Evolutionary conservation across 2,329 filamentous ascomycete species (phyloP).

Genomic region (Fusarium cicatricum): DNA sequence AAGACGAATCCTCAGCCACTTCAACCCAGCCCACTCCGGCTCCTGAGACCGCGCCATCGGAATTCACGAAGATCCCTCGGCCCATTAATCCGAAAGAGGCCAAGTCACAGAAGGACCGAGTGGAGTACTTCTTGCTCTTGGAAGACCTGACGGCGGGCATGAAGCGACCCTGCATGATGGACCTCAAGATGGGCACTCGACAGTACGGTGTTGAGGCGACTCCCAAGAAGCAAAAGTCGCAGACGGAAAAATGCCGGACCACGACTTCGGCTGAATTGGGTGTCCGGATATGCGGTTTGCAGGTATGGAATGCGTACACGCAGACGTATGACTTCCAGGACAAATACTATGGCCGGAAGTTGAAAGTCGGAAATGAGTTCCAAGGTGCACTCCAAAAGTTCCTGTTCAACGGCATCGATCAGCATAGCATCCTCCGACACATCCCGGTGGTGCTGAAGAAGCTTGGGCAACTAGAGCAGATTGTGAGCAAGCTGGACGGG

Average conservation of each 20-base stretch:
- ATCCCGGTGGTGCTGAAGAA: slow-evolving; percentile 90
- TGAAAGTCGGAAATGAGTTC: slow-evolving; percentile 89
- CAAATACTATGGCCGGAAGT: slow-evolving; percentile 92
- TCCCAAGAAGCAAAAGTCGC: slow-evolving; percentile 91
- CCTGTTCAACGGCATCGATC: slow-evolving; percentile 87
- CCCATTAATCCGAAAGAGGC: slow-evolving; percentile 82
- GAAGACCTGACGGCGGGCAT: slow-evolving; percentile 97
- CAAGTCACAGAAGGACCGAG: slow-evolving; percentile 70
- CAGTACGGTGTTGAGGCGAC: slow-evolving; percentile 94
- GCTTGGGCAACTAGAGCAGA: slow-evolving; percentile 81
- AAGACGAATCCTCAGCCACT: slow-evolving; percentile 42
- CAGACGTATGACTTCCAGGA: slow-evolving; percentile 94
- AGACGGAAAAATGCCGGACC: slow-evolving; percentile 88
- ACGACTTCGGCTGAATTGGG: slow-evolving; percentile 93
- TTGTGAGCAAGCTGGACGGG: slow-evolving; percentile 79
- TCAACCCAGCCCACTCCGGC: slow-evolving; percentile 51
- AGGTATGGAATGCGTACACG: slow-evolving; percentile 89
- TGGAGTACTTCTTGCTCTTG: slow-evolving; percentile 91
- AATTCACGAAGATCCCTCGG: slow-evolving; percentile 57
- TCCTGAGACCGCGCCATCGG: slow-evolving; percentile 27
- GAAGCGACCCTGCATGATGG: slow-evolving; percentile 95
- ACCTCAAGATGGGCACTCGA: slow-evolving; percentile 97
- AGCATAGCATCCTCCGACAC: slow-evolving; percentile 81
- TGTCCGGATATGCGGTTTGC: slow-evolving; percentile 92
- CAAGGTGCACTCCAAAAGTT: slow-evolving; percentile 88